These are phyloP conservation scores for Sugiyamaella pinicola DNA, from an alignment of 1,139 yeast genomes.

Conservation along the genomic window DNA sequence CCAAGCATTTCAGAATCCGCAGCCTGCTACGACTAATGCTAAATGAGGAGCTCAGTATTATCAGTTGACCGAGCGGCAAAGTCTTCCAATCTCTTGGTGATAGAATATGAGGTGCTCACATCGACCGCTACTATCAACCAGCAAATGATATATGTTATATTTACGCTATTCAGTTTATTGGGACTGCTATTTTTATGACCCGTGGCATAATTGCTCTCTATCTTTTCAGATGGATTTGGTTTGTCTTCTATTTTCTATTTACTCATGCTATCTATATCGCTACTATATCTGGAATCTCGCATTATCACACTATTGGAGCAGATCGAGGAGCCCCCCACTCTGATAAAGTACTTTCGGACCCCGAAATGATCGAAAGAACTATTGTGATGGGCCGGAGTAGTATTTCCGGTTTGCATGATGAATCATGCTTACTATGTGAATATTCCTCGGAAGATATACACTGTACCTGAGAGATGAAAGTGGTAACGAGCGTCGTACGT, in stretches of 20 bases:
- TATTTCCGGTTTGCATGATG: background rate
- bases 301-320: background rate
- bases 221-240: too few relatives aligned
- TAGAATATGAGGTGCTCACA: too few relatives aligned
- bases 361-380: background rate
- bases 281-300: background rate
- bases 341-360: background rate
- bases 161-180: too few relatives aligned
- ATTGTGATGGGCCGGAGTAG: background rate
- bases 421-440: background rate
- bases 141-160: too few relatives aligned
- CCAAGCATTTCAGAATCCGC: background rate
- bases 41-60: background rate
- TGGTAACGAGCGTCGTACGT: too few relatives aligned
- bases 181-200: too few relatives aligned
- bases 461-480: background rate
- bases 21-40: background rate
- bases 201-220: too few relatives aligned
- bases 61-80: too few relatives aligned
- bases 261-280: too few relatives aligned
- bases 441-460: background rate
- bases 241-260: background rate
- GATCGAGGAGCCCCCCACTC: background rate
- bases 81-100: too few relatives aligned
- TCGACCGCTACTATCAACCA: too few relatives aligned